Conservation (phyloP, 2,329 filamentous ascomycete genomes). For the Fusarium camptoceras region DNA sequence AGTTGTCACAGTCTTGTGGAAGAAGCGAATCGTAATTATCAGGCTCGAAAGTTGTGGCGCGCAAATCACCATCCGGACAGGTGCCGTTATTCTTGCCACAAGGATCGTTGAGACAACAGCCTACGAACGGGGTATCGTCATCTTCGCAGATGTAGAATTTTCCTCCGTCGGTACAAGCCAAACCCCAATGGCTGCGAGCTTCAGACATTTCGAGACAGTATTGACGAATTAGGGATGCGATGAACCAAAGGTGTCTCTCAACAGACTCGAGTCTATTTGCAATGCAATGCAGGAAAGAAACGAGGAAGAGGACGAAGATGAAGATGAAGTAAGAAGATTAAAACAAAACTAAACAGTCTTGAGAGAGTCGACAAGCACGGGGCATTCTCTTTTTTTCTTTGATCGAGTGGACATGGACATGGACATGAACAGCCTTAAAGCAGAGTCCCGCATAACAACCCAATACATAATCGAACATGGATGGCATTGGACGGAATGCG, state of each 20-base stretch:
- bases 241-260: neutral
- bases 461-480: conserved; percentile 18
- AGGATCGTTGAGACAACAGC: conserved; percentile 56
- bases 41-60: conserved; percentile 48
- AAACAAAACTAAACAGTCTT: conserved; percentile 5
- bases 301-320: neutral
- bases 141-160: conserved; percentile 54
- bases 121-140: conserved; percentile 51
- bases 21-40: conserved; percentile 49
- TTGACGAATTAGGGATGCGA: neutral
- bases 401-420: neutral
- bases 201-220: conserved; percentile 28
- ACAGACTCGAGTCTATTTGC: neutral
- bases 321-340: conserved; percentile 1
- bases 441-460: conserved; percentile 1
- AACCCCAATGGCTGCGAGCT: conserved; percentile 38
- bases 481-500: conserved; percentile 21
- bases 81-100: conserved; percentile 47
- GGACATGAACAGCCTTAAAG: neutral
- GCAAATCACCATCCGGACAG: conserved; percentile 50
- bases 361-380: conserved; percentile 9
- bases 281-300: neutral
- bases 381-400: conserved; percentile 24
- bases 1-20: conserved; percentile 50
- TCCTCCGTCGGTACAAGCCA: conserved; percentile 51